A percentile compares a stretch with the other conserved stretches of the same genome.
Evolutionary conservation across 192 early-diverging fungal species (phyloP).

Genomic region (Pilaira anomala): DNA sequence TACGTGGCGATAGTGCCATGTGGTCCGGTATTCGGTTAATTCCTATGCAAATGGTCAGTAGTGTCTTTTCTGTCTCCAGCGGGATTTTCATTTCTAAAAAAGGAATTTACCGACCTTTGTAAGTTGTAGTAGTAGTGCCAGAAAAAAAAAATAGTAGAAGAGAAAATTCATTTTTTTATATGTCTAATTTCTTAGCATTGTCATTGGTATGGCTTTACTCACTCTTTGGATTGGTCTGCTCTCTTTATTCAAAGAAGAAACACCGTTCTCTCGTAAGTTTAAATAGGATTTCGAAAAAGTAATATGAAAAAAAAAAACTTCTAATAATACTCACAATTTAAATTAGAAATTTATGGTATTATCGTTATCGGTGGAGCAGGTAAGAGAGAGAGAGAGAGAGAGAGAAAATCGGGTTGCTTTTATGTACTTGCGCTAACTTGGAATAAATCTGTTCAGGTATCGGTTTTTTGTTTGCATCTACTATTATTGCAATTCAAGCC

Average conservation of each 20-base stretch:
- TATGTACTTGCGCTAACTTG: neutral
- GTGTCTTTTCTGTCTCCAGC: conserved; percentile 11
- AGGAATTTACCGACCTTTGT: conserved; percentile 25
- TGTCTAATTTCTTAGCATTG: conserved; percentile 16
- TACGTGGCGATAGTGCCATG: conserved; percentile 59
- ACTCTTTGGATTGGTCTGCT: conserved; percentile 63
- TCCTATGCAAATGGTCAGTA: conserved; percentile 34
- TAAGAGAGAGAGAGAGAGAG: neutral
- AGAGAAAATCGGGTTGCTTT: neutral
- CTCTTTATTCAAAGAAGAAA: conserved; percentile 48
- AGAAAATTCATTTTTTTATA: neutral
- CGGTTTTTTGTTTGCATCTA: conserved; percentile 31
- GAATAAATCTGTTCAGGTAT: conserved; percentile 18
- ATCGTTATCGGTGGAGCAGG: conserved; percentile 25
- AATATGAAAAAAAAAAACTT: too few relatives aligned
- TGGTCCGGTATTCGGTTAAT: conserved; percentile 40
- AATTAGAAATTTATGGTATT: conserved; percentile 25
- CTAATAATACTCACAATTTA: neutral
- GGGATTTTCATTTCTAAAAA: conserved; percentile 29
- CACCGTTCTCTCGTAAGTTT: conserved; percentile 20
- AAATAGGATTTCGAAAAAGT: neutral
- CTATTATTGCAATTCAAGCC: conserved; percentile 37
- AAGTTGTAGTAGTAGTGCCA: neutral
- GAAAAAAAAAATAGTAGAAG: neutral
- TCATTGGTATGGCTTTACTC: conserved; percentile 59